Base-by-base conservation (phyloP, 2,329 filamentous ascomycete genomes). In the Penicillium sp. region DNA sequence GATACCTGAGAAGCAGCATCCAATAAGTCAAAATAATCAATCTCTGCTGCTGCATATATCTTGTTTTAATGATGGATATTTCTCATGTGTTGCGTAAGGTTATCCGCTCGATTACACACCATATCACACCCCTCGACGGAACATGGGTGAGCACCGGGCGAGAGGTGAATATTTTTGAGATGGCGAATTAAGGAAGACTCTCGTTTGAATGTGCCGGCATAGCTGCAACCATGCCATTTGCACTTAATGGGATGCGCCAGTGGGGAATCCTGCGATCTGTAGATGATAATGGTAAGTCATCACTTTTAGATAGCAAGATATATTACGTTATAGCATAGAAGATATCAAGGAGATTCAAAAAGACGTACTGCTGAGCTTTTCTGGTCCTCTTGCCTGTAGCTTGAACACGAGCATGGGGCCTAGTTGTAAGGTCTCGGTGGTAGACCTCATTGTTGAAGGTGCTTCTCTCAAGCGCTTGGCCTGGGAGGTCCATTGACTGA, bases 121-220 rank as follows among this genome's bases (percentile, higher is more conserved):
- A 23, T 51, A 19, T 47, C 24, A 5, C 52, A 54, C 1, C 42
- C 33, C 7, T 24, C 8, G 2, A 51, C 18, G 26, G 10, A 36
- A 48, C 58, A 63, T 46, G 46, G 44, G 29, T 61, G 44, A 33
- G 55, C 45, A 6, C 31, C 28, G 21, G 58, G 58, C 3, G 34
- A 48, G 23, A 63, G 29, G 26, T 63, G 60, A 18, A 59, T 54
- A 3, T 57, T 51, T 29, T 49, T 52, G 14, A 63, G 9, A 36
- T 63, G 60, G 23, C 60, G 60, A 5, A 61, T 36, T 11, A 63
- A 43, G 5, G 51, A 54, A 8, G 43, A 39, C 33, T 59, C 37
- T 57, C 47, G 56, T 28, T 45, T 51, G 47, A 61, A 63, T 28
- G 29, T 31, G 5, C 55, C 56, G 4, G 37, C 1, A 36, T 58